Evolutionary conservation across 352 stramenopile genomes (phyloP).

Genomic region (Phytophthora lateralis): DNA sequence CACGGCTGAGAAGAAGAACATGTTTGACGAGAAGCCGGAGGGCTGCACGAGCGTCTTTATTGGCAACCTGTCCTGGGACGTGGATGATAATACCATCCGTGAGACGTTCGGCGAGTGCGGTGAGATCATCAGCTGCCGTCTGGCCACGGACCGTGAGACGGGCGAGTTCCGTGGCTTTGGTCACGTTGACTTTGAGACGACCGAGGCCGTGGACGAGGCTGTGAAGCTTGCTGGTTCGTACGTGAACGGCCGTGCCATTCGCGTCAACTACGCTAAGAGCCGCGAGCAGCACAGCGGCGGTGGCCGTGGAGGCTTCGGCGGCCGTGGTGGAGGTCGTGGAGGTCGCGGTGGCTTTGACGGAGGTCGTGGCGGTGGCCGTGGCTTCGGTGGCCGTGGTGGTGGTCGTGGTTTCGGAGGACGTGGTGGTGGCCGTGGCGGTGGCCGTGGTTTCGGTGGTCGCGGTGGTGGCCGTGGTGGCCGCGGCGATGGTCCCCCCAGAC

Average conservation of each 20-base stretch:
- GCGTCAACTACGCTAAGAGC: constrained; percentile 95
- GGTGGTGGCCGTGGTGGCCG: constrained; percentile 66
- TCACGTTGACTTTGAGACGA: constrained; percentile 97
- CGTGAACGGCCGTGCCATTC: constrained; percentile 92
- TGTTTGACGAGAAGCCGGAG: constrained; percentile 92
- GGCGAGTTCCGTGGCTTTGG: constrained; percentile 98
- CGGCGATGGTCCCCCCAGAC: constrained; percentile 76
- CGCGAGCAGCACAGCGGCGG: constrained; percentile 46
- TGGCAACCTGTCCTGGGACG: constrained; percentile 96
- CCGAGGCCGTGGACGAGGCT: constrained; percentile 91
- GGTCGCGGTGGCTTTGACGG: constrained; percentile 49
- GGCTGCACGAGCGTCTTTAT: constrained; percentile 97
- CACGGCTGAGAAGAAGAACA: constrained; percentile 84
- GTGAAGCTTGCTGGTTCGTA: constrained; percentile 93
- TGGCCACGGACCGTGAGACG: constrained; percentile 96
- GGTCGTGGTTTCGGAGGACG: constrained; percentile 60
- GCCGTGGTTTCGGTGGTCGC: constrained; percentile 49
- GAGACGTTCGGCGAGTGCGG: constrained; percentile 95
- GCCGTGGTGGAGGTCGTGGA: constrained; percentile 72
- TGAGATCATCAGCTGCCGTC: constrained; percentile 94
- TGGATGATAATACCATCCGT: constrained; percentile 95
- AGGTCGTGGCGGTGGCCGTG: constrained; percentile 60
- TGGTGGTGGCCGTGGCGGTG: constrained; percentile 65
- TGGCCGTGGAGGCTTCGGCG: constrained; percentile 43
- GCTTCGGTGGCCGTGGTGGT: constrained; percentile 37